phyloP scores from a whole-genome alignment of 2,329 filamentous ascomycete genomes.

The Cadophora sp. region DNA sequence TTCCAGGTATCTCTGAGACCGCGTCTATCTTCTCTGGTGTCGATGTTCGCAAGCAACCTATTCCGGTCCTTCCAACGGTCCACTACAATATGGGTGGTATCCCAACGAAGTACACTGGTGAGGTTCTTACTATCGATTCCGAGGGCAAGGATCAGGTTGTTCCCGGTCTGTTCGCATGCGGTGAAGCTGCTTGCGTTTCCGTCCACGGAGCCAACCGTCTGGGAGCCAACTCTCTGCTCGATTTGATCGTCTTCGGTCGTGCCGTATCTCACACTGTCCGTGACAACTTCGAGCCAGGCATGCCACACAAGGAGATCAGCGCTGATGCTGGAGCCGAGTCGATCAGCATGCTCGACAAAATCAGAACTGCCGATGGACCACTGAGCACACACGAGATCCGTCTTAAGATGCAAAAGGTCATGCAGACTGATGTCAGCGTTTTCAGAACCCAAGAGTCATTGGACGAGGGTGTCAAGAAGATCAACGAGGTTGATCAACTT shows the following conservation, averaged over 20 bases:
- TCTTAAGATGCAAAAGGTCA: conserved; percentile 94
- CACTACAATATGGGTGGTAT: conserved; percentile 99
- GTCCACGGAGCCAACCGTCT: conserved; percentile 98
- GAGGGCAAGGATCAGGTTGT: conserved; percentile 91
- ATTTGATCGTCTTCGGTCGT: conserved; percentile 96
- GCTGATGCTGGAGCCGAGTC: conserved; percentile 89
- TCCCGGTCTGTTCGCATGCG: conserved; percentile 92
- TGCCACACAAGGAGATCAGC: conserved; percentile 78
- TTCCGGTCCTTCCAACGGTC: conserved; percentile 93
- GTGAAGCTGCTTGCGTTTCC: conserved; percentile 96
- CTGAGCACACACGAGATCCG: conserved; percentile 90
- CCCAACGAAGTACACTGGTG: conserved; percentile 94
- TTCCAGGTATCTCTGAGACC: conserved; percentile 98
- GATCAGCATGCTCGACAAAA: conserved; percentile 83
- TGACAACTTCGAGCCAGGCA: conserved; percentile 87
- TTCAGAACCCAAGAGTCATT: conserved; percentile 89
- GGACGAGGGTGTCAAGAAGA: conserved; percentile 90
- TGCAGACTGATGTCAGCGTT: conserved; percentile 96
- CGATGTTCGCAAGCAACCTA: conserved; percentile 95
- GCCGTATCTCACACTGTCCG: conserved; percentile 92
- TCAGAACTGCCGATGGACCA: conserved; percentile 83
- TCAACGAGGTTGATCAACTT: conserved; percentile 80
- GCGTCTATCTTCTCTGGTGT: conserved; percentile 97
- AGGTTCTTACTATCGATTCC: conserved; percentile 89
- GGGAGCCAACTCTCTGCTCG: conserved; percentile 96